Conservation (phyloP, 345 rosid species). For the Bretschneidera sinensis region DNA sequence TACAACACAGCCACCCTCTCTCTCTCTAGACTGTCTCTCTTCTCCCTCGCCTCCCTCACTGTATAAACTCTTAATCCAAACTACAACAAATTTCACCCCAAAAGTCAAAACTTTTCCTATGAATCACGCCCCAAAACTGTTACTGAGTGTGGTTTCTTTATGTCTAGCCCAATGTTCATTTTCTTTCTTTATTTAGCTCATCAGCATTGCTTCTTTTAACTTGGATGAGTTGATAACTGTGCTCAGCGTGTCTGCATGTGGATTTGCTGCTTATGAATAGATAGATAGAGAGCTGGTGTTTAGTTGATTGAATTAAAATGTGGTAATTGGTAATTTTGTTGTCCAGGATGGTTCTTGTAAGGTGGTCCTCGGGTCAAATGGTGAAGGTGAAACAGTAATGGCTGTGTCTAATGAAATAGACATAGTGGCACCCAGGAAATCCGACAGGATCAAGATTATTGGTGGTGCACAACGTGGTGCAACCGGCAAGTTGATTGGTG, state of each 20-base stretch:
- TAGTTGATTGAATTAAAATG: too few species aligned
- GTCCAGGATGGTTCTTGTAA: constrained; percentile 79
- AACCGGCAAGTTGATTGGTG: constrained; percentile 85
- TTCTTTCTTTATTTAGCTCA: background rate
- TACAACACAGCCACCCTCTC: too few species aligned
- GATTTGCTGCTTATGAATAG: too few species aligned
- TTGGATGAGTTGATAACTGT: too few species aligned
- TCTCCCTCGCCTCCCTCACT: too few species aligned
- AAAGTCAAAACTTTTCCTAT: too few species aligned
- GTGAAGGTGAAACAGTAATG: constrained; percentile 50
- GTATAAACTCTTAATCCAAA: too few species aligned
- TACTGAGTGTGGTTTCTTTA: too few species aligned
- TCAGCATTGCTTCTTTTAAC: background rate
- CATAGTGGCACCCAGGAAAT: constrained; percentile 66
- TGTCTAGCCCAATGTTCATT: background rate
- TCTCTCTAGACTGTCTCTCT: too few species aligned
- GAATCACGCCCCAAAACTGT: background rate
- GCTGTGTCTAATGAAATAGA: constrained; percentile 54
- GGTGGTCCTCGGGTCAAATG: constrained; percentile 58
- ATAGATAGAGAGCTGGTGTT: too few species aligned
- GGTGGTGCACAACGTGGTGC: constrained; percentile 81
- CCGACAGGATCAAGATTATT: constrained; percentile 78
- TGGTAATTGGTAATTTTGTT: background rate
- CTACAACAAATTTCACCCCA: too few species aligned
- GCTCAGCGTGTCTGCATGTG: too few species aligned